Percentiles rank a stretch among this genome's conserved stretches.
phyloP scores from a whole-genome alignment of 1,284 basidiomycete genomes.

The Microbotryum intermedium region DNA sequence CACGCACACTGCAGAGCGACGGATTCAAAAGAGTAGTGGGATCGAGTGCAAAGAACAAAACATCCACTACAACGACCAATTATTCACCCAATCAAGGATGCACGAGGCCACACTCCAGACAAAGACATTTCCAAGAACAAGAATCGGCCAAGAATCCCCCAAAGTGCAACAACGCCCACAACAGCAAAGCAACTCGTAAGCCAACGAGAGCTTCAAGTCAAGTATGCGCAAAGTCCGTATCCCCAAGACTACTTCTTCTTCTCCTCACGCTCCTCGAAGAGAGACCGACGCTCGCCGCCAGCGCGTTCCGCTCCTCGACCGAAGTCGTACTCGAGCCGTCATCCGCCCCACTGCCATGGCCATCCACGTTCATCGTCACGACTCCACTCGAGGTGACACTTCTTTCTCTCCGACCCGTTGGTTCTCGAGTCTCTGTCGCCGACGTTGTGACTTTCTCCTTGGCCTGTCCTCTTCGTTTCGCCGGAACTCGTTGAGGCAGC shows the following conservation, averaged over 20 bases:
- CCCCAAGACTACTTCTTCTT: slow-evolving; percentile 7
- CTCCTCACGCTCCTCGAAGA: slow-evolving; percentile 5
- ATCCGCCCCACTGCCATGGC: not conserved
- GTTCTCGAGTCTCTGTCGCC: not conserved
- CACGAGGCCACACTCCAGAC: no score
- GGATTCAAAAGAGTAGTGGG: no score
- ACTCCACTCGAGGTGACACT: not conserved
- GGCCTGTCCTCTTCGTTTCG: slow-evolving; percentile 5
- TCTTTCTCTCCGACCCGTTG: not conserved
- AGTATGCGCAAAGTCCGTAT: slow-evolving; percentile 2
- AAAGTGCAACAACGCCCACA: no score
- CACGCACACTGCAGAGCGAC: no score
- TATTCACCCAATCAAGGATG: no score
- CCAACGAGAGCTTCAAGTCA: no score
- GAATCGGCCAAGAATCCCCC: no score
- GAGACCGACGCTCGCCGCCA: not conserved
- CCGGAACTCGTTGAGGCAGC: slow-evolving; percentile 20
- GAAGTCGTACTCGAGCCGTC: not conserved
- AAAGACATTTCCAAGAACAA: no score
- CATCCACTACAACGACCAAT: no score
- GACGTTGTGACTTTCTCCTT: not conserved
- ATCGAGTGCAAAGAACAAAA: no score
- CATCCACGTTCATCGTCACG: not conserved
- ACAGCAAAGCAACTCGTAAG: no score
- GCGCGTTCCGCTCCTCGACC: not conserved